Evolutionary conservation across 2,329 filamentous ascomycete species (phyloP).

Genomic region (Massarina eburnea): DNA sequence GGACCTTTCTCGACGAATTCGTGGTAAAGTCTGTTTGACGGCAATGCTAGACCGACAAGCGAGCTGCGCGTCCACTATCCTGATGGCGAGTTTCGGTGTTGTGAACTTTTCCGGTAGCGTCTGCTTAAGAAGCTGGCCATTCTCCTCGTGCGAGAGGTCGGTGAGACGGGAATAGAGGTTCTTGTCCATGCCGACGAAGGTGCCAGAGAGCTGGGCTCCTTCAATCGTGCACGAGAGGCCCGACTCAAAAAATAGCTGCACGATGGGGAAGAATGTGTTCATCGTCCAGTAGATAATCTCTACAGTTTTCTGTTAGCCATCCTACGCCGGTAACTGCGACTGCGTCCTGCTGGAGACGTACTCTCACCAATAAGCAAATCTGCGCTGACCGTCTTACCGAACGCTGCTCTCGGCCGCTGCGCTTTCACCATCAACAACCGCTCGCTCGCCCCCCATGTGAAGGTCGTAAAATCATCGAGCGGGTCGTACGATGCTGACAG

Average conservation of each 20-base stretch:
- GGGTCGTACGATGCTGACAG: not conserved
- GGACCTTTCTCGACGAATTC: no score
- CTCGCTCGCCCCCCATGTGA: not conserved
- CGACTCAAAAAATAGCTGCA: constrained; percentile 35
- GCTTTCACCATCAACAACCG: not conserved
- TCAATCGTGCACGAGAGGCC: constrained; percentile 30
- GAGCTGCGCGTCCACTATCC: constrained; percentile 21
- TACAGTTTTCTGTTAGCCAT: constrained; percentile 4
- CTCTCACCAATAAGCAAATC: constrained; percentile 21
- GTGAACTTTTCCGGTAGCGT: constrained; percentile 18
- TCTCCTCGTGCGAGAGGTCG: constrained; percentile 29
- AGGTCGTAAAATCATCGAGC: constrained; percentile 1
- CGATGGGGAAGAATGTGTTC: constrained; percentile 31
- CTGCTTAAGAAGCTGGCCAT: constrained; percentile 18
- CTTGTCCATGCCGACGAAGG: constrained; percentile 25
- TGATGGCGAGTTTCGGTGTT: constrained; percentile 11
- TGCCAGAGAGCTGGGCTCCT: constrained; percentile 13
- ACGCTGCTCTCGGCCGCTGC: constrained; percentile 10
- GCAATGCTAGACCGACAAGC: constrained; percentile 25
- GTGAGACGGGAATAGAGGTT: constrained; percentile 30
- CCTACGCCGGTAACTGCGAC: not conserved
- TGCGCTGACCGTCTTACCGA: constrained; percentile 10
- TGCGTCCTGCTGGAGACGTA: constrained; percentile 4
- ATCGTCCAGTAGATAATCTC: constrained; percentile 29
- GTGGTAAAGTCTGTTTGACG: constrained; percentile 6